Evolutionary conservation across 1,284 basidiomycete genomes (phyloP), one percentile per base, ranked within the genome.

Genomic region (Rhodotorula sp.): DNA sequence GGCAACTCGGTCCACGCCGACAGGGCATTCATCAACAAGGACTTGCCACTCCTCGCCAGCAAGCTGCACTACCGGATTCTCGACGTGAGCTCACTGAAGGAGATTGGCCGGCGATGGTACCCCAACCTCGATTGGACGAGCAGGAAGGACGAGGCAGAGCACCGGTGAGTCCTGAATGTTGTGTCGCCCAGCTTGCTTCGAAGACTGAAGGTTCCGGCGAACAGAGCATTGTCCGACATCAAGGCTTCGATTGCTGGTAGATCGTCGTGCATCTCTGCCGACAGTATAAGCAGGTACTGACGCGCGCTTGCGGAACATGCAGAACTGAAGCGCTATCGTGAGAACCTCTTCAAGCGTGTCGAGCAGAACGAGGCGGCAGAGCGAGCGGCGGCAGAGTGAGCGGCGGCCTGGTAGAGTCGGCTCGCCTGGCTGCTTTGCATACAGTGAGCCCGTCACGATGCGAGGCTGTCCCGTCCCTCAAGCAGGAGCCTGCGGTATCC

Each of bases 1-100:
- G 81, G 81, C 4, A 81, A 78, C 71, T 78, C 79, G 0, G 81
- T 82, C 1, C 81, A 82, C 59, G 81, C 80, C 9, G 81, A 81
- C 68, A 78, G 76, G 49, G 70, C 66, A 4, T 81, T 80, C 53
- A 69, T 81, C 30, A 65, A 74, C 36, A 76, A 76, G 46, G 79
- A 70, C 56, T 55, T 75, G n/a, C 73, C 68, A 4, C 57, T 65
- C 48, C 68, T 81, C 32, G 67, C 78, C 6, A 64, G 65, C 8
- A 78, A 79, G 52, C 74, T 81, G 24, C 80, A 81, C 58, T 81
- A 81, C 69, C 75, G 81, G 6, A 81, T 81, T 59, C 76, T 81
- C 34, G 81, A 81, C 60, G 75, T 76, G 24, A 67, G 62, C 30
- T 68, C 70, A 30, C 71, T 76, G 64, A 76, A 76, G 67, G 80